Evolutionary conservation across 768 basidiomycete species (phyloP).

Genomic region (Mycena rebaudengoi): DNA sequence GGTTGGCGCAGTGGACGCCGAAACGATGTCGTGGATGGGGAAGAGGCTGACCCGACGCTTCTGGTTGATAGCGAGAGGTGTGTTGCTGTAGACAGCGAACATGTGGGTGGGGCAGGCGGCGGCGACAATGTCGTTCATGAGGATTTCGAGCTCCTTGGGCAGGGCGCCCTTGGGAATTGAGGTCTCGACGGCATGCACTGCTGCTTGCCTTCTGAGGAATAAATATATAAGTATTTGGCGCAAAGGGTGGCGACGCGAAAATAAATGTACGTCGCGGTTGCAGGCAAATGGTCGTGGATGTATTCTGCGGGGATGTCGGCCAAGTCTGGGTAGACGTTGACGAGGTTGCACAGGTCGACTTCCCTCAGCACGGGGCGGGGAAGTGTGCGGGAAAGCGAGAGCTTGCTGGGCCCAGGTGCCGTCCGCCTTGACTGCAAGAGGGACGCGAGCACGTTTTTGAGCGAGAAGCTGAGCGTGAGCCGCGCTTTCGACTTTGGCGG

Average conservation of each 20-base stretch:
- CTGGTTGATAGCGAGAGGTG: conserved; percentile 26
- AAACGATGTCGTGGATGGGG: conserved; percentile 53
- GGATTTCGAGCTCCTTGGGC: conserved; percentile 34
- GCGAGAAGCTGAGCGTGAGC: neutral
- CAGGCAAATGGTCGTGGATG: conserved; percentile 26
- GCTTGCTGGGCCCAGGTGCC: conserved; percentile 1
- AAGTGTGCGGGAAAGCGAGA: conserved; percentile 29
- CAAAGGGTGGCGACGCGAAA: neutral
- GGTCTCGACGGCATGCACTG: conserved; percentile 9
- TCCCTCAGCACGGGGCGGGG: conserved; percentile 29
- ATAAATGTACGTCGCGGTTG: conserved; percentile 22
- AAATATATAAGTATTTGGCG: conserved; percentile 5
- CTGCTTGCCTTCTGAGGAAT: conserved; percentile 26
- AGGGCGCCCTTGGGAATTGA: neutral
- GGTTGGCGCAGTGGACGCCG: conserved; percentile 47
- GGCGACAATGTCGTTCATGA: conserved; percentile 30
- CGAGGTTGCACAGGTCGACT: conserved; percentile 18
- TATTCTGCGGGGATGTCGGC: conserved; percentile 27
- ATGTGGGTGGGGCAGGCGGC: conserved; percentile 42
- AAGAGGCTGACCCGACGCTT: conserved; percentile 44
- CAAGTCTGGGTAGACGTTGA: conserved; percentile 22
- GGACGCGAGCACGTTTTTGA: conserved; percentile 9
- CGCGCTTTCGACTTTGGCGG: neutral
- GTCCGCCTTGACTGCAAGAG: conserved; percentile 13
- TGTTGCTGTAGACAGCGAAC: conserved; percentile 47